Evolutionary conservation across 257 asterid genomes (phyloP), one percentile per base, ranked within the genome.

Genomic region (Solanum bulbocastanum): DNA sequence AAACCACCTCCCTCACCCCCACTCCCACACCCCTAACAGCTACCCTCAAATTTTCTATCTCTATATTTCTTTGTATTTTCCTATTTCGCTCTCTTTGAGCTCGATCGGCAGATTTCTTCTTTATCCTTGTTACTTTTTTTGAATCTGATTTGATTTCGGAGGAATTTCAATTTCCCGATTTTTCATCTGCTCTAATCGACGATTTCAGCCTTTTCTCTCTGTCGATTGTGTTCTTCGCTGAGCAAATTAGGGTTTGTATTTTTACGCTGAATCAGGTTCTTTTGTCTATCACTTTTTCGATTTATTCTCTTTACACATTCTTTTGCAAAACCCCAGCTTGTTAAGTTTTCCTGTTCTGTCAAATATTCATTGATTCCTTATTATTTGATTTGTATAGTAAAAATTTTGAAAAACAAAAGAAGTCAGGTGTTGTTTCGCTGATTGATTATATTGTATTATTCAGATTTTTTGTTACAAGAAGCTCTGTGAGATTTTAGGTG

Each of bases 401-500:
- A n/a, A 46, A 12, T 9, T 81, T 40, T 84, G 65, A 22, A 86
- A 74, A 37, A 71, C 13, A 65, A 87, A 83, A 86, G 11, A 56
- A 83, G 32, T 81, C 87, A 37, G 87, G 39, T 91, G 84, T 74
- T 32, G 32, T 71, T 76, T 83, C 88, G 89, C 89, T 86, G 85
- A 83, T 72, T 66, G 23, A 20, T 87, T 79, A 72, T 3, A 10
- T 52, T 82, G 69, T 49, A 82, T 49, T 16, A 85, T 89, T 85
- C 30, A 16, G 46, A 52, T 86, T 44, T 33, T 92, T 56, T 89
- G 90, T 84, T 87, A 85, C 94, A 88, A 91, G 95, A 89, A 93
- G 91, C 96, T 94, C 99, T 4, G 93, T 95, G 98, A 95, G 86
- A 89, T 91, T 94, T 94, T 94, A 93, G 98, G 96, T 94, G 98